Conservation (phyloP, 2,329 filamentous ascomycete species). For the Fusarium drepaniforme region DNA sequence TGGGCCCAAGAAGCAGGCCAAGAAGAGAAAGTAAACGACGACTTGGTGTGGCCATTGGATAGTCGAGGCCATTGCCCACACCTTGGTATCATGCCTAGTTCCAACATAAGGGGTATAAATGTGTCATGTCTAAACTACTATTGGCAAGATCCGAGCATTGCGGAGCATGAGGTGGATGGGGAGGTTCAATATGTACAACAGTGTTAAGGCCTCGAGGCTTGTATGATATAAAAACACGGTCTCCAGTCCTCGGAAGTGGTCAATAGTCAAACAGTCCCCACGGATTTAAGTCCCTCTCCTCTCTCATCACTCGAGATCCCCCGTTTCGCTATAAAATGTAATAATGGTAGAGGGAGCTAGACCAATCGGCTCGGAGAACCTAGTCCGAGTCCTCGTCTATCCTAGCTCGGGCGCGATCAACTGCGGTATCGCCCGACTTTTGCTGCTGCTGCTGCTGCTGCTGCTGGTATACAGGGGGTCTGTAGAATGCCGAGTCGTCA, state of each 20-base stretch:
- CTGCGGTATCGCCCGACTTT: conserved; percentile 67
- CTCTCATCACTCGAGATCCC: conserved; percentile 9
- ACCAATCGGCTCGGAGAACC: conserved; percentile 21
- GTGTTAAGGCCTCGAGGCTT: conserved; percentile 46
- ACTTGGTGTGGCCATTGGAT: conserved; percentile 4
- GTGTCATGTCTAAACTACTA: conserved; percentile 38
- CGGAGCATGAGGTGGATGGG: conserved; percentile 35
- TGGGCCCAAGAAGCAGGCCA: conserved; percentile 56
- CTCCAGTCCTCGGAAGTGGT: conserved; percentile 41
- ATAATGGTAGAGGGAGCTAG: conserved; percentile 24
- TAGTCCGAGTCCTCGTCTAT: conserved; percentile 73
- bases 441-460: conserved; percentile 59
- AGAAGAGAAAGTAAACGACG: conserved; percentile 60
- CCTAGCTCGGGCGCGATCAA: conserved; percentile 69
- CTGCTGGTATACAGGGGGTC: conserved; percentile 67
- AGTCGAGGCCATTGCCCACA: not conserved
- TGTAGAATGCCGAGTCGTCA: conserved; percentile 78
- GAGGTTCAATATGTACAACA: conserved; percentile 51
- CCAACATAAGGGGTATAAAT: conserved; percentile 20
- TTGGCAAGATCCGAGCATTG: conserved; percentile 21
- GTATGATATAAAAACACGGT: conserved; percentile 52
- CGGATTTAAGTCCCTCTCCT: conserved; percentile 20
- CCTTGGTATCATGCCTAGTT: not conserved
- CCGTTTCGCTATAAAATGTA: conserved; percentile 22
- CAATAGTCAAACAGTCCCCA: conserved; percentile 34